phyloP scores from a whole-genome alignment of 2,329 filamentous ascomycete genomes.

The Colletotrichum echinochloae region DNA sequence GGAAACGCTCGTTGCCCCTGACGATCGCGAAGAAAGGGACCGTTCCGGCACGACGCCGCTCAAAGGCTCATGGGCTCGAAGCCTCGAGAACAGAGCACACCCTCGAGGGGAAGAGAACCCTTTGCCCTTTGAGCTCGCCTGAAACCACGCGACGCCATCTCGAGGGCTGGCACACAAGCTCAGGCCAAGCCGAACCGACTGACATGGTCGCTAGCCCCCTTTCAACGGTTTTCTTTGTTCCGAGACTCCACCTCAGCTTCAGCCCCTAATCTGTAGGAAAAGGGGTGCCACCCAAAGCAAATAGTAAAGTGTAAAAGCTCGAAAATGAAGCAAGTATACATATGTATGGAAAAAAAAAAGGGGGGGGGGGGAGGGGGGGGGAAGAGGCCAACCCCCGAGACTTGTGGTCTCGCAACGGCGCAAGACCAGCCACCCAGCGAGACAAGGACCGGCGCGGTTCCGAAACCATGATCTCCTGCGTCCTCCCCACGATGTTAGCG shows the following conservation, averaged over 20 bases:
- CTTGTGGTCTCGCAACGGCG: neutral
- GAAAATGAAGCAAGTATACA: neutral
- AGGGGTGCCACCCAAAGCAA: neutral
- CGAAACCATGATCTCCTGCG: conserved; percentile 8
- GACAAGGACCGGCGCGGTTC: neutral
- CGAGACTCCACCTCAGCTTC: neutral
- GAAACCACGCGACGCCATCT: conserved; percentile 28
- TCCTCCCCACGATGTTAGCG: neutral
- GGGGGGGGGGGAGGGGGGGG: no score
- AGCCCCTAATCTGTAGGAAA: neutral
- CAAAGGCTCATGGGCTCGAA: neutral
- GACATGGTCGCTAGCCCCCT: neutral
- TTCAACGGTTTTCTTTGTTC: conserved; percentile 16
- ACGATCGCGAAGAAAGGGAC: neutral
- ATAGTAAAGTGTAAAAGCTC: neutral
- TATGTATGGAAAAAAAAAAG: no score
- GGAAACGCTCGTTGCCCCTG: neutral
- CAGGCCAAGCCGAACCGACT: neutral
- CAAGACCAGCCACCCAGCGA: neutral
- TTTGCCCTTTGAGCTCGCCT: conserved; percentile 1
- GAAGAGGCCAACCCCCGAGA: conserved; percentile 1
- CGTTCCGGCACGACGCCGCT: neutral
- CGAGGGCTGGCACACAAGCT: neutral
- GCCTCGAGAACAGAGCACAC: no score
- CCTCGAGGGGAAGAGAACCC: no score